A percentile compares a stretch with the other conserved stretches of the same genome.
phyloP scores from a whole-genome alignment of 805 yeast genomes.

The Metschnikowia cubensis region DNA sequence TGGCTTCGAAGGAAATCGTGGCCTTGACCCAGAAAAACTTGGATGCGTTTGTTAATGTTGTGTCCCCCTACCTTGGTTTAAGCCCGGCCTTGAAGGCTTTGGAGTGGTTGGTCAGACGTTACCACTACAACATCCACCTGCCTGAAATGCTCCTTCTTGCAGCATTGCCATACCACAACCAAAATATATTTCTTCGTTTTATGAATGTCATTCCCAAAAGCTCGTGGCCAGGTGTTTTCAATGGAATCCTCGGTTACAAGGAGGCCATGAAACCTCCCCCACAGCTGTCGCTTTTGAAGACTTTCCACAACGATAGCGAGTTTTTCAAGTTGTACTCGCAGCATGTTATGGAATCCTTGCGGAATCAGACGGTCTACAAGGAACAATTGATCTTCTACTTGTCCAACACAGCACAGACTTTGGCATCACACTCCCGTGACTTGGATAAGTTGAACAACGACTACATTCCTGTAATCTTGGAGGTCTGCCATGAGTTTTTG shows the following conservation, averaged over 20 bases:
- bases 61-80: conserved; percentile 72
- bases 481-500: conserved; percentile 53
- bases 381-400: conserved; percentile 76
- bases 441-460: conserved; percentile 43
- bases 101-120: conserved; percentile 94
- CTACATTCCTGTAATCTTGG: conserved; percentile 54
- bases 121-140: conserved; percentile 76
- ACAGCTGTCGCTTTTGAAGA: conserved; percentile 62
- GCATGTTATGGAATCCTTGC: conserved; percentile 47
- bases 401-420: conserved; percentile 61
- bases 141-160: conserved; percentile 69
- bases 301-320: conserved; percentile 61
- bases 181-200: conserved; percentile 70
- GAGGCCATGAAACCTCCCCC: conserved; percentile 63
- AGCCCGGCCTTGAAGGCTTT: conserved; percentile 75
- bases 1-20: conserved; percentile 74
- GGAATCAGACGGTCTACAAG: conserved; percentile 56
- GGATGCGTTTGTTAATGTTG: conserved; percentile 64
- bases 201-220: conserved; percentile 62
- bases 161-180: conserved; percentile 74
- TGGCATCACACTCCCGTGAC: conserved; percentile 56
- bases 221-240: conserved; percentile 70
- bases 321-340: conserved; percentile 64
- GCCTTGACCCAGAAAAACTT: conserved; percentile 72
- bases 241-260: conserved; percentile 66